Conservation (phyloP, 495 filamentous ascomycete genomes). For the Bombardia bombarda region DNA sequence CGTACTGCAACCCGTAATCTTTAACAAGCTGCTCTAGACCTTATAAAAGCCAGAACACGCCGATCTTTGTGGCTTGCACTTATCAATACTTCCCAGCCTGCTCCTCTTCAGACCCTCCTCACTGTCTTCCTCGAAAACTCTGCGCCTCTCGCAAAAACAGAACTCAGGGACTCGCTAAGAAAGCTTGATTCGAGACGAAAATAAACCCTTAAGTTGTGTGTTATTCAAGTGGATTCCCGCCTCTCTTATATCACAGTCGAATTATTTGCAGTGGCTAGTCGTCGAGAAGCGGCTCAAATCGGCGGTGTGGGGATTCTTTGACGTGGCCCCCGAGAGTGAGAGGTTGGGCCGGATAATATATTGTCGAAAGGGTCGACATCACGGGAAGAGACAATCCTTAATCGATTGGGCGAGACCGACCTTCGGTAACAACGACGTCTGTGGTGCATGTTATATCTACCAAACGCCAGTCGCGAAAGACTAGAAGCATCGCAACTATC, state of each 20-base stretch:
- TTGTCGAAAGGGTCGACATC: constrained; percentile 11
- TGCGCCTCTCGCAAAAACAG: not conserved
- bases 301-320: constrained; percentile 15
- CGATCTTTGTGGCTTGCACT: constrained; percentile 4
- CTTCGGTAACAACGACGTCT: constrained; percentile 1
- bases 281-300: constrained; percentile 18
- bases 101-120: not conserved
- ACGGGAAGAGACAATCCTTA: constrained; percentile 6
- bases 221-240: constrained; percentile 10
- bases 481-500: not conserved
- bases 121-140: not conserved
- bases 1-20: not conserved
- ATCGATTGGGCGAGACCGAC: constrained; percentile 10
- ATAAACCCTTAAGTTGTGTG: constrained; percentile 1
- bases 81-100: not conserved
- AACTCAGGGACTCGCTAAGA: not conserved
- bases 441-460: constrained; percentile 2
- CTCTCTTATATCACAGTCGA: constrained; percentile 12
- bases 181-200: not conserved
- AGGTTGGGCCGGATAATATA: constrained; percentile 25
- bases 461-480: not conserved
- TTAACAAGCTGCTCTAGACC: not conserved
- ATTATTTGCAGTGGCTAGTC: constrained; percentile 23
- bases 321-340: constrained; percentile 18
- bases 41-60: not conserved